Base-by-base conservation (phyloP, 495 filamentous ascomycete species). In the Sordaria brevicollis region DNA sequence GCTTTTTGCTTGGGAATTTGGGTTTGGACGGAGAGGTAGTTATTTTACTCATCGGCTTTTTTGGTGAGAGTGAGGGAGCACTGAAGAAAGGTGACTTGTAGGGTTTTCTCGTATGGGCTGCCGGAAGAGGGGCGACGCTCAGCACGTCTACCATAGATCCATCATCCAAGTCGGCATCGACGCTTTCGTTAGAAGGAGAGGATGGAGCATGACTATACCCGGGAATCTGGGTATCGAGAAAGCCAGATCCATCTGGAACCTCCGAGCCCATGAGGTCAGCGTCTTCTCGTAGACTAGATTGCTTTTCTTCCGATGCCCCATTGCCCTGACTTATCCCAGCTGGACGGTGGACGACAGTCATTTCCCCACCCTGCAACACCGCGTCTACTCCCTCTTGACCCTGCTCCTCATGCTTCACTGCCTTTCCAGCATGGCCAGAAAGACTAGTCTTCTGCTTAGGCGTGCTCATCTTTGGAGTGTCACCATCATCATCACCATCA, bases 31-130 rank as follows among this genome's bases (percentile, higher is more conserved):
- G 43, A 5, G 25, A 37, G n/a, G 43, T 3, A 13, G 15, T 39
- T 31, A 36, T n/a, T 38, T 9, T 41, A 35, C 38, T 68, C 68
- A 70, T 35, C 35, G 7, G 3, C n/a, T n/a, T n/a, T 62, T 29
- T 68, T 68, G 65, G 70, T 65, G 31, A 35, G 25, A 66, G 69
- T 29, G 70, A 71, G 66, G 70, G 67, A 39, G 74, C 35, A 1
- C 69, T n/a, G 72, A 84, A 85, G 71, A 83, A 85, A 17, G 81
- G 82, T 0, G 82, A 84, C 65, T 76, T 78, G 1, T 72, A 73
- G 7, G 72, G 68, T 4, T 70, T 76, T 5, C 67, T 15, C 1
- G 49, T 62, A 3, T 71, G 75, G 57, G 72, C 33, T 37, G 70
- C 66, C 73, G 49, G 62, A 57, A 57, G 11, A 57, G 5, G 8